Evolutionary conservation across 176 grass and related monocot species (phyloP), one percentile per base, ranked within the genome.

Genomic region (Paspalum vaginatum): DNA sequence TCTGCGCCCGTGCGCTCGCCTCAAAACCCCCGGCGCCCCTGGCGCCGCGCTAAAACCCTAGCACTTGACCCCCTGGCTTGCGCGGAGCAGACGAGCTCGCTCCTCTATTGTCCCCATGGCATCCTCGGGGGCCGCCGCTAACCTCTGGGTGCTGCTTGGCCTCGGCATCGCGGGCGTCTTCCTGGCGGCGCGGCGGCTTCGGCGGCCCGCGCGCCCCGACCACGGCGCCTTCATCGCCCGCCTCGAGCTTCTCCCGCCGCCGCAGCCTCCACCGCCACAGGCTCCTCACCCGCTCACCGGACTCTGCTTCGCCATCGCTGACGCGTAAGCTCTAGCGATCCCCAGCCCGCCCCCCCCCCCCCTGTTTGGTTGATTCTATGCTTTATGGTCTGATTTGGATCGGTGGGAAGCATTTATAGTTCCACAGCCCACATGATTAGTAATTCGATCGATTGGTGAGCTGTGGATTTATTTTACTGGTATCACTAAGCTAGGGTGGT

Each of bases 111-210:
- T 44, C 18, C 80, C 18, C 80, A 92, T 94, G 88, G 79, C 91
- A 46, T 90, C 86, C 20, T 91, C 97, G 14, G 72, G 87, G 75
- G 77, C 82, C 44, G 84, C 79, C 26, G 54, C 90, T 22, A 99
- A 99, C 84, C 85, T 99, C 40, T 92, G 85, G 88, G 97, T 99
- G 56, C 93, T 99, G 44, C 87, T 99, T 15, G 97, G 97, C 13
- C 84, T 99, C 26, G 87, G 97, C 72, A 78, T 99, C 56, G 97
- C 97, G 49, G 90, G 97, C 40, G 72, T 93, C 57, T 38, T 99
- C 65, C 79, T 96, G 43, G 83, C 92, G 65, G 86, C 87, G 72
- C 85, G 83, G 67, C 80, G 87, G 44, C 79, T 99, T 46, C 68
- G 77, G 59, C 93, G 93, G 0, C 88, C 88, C 16, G 72, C 79